Evolutionary conservation across 169 alveolate genomes (phyloP).

Genomic region (Plasmodium adleri): DNA sequence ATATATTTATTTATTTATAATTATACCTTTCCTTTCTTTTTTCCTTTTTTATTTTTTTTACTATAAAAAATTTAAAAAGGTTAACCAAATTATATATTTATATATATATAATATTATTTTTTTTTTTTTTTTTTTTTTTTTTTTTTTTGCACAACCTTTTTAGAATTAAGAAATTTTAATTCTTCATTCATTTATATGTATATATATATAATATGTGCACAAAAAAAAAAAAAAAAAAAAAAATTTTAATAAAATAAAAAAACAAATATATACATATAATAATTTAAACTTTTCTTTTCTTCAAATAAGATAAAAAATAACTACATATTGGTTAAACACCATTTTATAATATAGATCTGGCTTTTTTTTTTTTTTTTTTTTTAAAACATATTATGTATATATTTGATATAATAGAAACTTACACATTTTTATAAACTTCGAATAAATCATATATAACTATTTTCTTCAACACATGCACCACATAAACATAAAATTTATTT

Average conservation of each 20-base stretch:
- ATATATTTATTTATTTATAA: too few species aligned
- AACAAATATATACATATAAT: background rate
- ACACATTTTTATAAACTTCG: background rate
- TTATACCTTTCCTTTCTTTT: too few species aligned
- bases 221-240: background rate
- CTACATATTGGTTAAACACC: background rate
- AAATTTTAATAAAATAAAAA: background rate
- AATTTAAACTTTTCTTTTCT: too few species aligned
- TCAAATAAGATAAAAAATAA: background rate
- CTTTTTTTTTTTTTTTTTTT: background rate
- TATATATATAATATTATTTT: too few species aligned
- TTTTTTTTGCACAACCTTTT: conserved; percentile 1
- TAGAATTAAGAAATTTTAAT: conserved; percentile 7
- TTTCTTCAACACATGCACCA: conserved; percentile 21
- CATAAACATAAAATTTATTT: conserved; percentile 8
- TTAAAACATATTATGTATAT: background rate
- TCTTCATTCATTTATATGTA: background rate
- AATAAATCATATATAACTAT: background rate
- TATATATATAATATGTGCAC: background rate
- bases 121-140: background rate
- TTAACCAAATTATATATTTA: too few species aligned
- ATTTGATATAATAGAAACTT: background rate
- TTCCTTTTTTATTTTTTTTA: too few species aligned
- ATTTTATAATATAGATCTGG: background rate
- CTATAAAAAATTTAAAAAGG: too few species aligned